Evolutionary conservation across 768 basidiomycete species (phyloP).

Genomic region (Lenzites betulinus): DNA sequence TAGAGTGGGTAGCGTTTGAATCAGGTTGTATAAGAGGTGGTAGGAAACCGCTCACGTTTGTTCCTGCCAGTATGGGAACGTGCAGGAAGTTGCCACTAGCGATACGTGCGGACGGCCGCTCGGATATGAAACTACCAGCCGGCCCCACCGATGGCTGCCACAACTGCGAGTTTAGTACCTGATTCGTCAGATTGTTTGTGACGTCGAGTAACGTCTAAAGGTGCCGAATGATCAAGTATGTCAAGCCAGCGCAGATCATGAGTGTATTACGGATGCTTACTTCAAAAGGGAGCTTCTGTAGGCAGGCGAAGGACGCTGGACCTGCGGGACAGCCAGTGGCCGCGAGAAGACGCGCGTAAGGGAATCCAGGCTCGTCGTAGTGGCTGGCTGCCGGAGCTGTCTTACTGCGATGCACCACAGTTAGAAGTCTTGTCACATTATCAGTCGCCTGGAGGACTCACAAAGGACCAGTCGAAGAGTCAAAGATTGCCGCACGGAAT

Average conservation of each 20-base stretch:
- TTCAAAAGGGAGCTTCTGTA: conserved; percentile 32
- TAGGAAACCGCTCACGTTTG: conserved; percentile 40
- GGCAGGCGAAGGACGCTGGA: conserved; percentile 27
- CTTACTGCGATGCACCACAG: conserved; percentile 42
- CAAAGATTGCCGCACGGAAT: conserved; percentile 55
- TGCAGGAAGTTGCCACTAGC: conserved; percentile 51
- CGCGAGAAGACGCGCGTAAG: conserved; percentile 26
- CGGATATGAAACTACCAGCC: conserved; percentile 48
- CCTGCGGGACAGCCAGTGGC: conserved; percentile 26
- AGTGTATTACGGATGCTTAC: conserved; percentile 28
- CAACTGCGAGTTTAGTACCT: conserved; percentile 52
- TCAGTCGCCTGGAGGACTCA: conserved; percentile 29
- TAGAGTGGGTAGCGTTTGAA: not conserved
- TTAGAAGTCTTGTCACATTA: too few relatives aligned
- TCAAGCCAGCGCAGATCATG: conserved; percentile 34
- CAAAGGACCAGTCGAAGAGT: conserved; percentile 58
- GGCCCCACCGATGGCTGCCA: conserved; percentile 62
- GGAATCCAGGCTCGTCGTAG: conserved; percentile 33
- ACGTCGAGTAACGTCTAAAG: conserved; percentile 49
- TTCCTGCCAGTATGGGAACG: conserved; percentile 57
- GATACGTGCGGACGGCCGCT: conserved; percentile 48
- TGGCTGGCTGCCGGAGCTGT: conserved; percentile 32
- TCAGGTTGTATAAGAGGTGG: not conserved
- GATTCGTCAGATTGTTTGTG: conserved; percentile 46
- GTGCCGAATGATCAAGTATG: conserved; percentile 24